These are phyloP conservation scores for Mucor piriformis DNA, from an alignment of 371 early-diverging fungal species.

Conservation along the genomic window DNA sequence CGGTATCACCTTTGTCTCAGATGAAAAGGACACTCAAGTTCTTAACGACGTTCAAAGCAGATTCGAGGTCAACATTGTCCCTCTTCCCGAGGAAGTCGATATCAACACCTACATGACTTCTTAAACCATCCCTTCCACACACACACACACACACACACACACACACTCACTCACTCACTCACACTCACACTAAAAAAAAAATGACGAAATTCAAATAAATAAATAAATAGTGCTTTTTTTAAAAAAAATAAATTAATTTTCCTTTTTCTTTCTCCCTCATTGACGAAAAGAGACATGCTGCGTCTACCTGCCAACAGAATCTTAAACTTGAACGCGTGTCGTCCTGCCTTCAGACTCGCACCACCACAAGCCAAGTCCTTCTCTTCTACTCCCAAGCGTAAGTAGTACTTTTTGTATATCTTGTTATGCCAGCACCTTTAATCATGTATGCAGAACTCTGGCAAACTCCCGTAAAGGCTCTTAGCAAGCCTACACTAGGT, in stretches of 20 bases:
- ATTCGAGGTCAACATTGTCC: constrained; percentile 94
- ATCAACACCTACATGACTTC: constrained; percentile 69
- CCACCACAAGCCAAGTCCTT: constrained; percentile 1
- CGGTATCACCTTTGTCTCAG: constrained; percentile 96
- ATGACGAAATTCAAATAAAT: constrained; percentile 18
- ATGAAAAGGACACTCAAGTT: constrained; percentile 80
- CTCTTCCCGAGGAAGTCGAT: constrained; percentile 89
- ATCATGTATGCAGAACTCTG: too few species aligned
- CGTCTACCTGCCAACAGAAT: constrained; percentile 15
- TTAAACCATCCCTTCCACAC: constrained; percentile 5
- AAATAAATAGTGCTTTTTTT: background rate
- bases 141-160: background rate
- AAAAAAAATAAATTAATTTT: background rate
- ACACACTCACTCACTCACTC: constrained; percentile 1
- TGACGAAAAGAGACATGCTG: constrained; percentile 32
- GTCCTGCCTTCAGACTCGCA: background rate
- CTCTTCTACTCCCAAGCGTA: background rate
- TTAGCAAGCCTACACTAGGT: background rate
- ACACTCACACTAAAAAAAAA: background rate
- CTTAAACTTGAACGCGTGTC: constrained; percentile 4
- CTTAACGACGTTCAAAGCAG: constrained; percentile 92
- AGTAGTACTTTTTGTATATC: background rate
- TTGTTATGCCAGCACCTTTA: too few species aligned
- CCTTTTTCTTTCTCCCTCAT: constrained; percentile 27
- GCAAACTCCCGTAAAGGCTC: background rate